Evolutionary conservation across 257 asterid genomes (phyloP).

Genomic region (Salvia miltiorrhiza): DNA sequence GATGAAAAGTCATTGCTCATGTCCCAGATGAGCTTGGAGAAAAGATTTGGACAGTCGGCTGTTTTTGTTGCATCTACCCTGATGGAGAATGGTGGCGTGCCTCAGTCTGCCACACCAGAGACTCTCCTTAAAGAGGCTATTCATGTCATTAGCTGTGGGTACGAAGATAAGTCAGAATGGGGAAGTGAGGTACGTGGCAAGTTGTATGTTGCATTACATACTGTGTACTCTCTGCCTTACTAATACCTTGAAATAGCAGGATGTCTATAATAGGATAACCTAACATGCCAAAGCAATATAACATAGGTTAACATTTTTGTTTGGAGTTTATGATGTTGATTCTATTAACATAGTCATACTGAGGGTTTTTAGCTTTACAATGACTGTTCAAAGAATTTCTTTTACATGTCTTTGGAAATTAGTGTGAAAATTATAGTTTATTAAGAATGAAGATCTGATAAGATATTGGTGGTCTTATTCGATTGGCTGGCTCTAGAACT

Average conservation of each 20-base stretch:
- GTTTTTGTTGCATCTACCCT: conserved; percentile 97
- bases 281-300: neutral
- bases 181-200: conserved; percentile 72
- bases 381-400: neutral
- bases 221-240: neutral
- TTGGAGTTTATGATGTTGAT: neutral
- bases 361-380: neutral
- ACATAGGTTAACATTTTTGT: neutral
- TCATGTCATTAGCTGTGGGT: conserved; percentile 99
- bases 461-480: neutral
- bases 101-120: conserved; percentile 92
- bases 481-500: neutral
- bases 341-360: neutral
- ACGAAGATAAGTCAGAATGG: conserved; percentile 99
- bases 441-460: neutral
- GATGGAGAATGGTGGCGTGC: conserved; percentile 97
- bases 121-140: conserved; percentile 95
- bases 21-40: conserved; percentile 97
- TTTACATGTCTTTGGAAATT: neutral
- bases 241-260: conserved; percentile 7
- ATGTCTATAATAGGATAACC: neutral
- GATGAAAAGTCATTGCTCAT: conserved; percentile 85
- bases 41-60: conserved; percentile 94
- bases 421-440: neutral
- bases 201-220: conserved; percentile 8